Conservation (phyloP, 768 basidiomycete species). For the Boletus speciosus region DNA sequence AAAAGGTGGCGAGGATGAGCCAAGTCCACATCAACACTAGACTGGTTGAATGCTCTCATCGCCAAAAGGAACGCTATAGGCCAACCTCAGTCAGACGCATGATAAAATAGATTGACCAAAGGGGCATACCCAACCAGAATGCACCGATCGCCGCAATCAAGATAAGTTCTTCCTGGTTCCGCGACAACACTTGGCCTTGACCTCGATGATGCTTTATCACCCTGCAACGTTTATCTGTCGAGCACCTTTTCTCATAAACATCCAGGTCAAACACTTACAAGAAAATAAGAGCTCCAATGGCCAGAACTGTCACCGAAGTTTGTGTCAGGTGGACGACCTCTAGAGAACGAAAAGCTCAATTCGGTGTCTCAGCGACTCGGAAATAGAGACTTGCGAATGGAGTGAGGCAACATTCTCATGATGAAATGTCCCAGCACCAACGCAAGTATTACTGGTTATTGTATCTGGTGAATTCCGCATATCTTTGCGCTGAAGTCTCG, state of each 20-base stretch:
- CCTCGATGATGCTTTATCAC: slow-evolving; percentile 64
- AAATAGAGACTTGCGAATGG: slow-evolving; percentile 29
- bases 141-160: slow-evolving; percentile 69
- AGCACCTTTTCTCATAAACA: background rate
- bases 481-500: background rate
- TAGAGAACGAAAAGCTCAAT: slow-evolving; percentile 26
- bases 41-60: slow-evolving; percentile 37
- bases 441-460: slow-evolving; percentile 42
- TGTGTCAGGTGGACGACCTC: slow-evolving; percentile 68
- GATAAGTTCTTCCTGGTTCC: slow-evolving; percentile 69
- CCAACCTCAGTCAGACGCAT: slow-evolving; percentile 2
- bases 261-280: slow-evolving; percentile 44
- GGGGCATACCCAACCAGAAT: slow-evolving; percentile 68
- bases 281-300: slow-evolving; percentile 60
- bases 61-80: slow-evolving; percentile 41
- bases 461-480: slow-evolving; percentile 9
- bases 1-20: slow-evolving; percentile 31
- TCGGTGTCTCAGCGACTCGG: background rate
- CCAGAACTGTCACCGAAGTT: slow-evolving; percentile 67
- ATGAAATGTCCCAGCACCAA: slow-evolving; percentile 48
- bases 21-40: slow-evolving; percentile 26
- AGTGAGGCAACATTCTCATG: slow-evolving; percentile 44
- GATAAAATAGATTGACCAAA: background rate
- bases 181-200: slow-evolving; percentile 56
- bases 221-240: slow-evolving; percentile 34